These are phyloP conservation scores for Sporothrix variecibatus DNA, from an alignment of 2,329 filamentous ascomycete species.

Conservation along the genomic window DNA sequence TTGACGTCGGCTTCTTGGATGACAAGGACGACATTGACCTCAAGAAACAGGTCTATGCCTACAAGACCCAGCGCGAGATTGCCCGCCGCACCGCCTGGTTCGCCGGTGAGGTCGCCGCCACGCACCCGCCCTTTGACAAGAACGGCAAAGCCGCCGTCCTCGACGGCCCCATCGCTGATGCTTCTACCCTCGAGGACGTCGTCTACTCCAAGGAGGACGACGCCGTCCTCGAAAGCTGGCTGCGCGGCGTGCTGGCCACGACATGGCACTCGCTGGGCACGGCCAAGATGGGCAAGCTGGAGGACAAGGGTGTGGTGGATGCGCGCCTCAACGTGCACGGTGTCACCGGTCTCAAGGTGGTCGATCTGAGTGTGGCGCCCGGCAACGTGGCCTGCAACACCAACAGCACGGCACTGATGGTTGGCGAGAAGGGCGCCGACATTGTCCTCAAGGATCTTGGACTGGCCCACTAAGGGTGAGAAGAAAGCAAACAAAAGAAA, in stretches of 20 bases:
- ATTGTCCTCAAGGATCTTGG: slow-evolving; percentile 45
- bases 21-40: slow-evolving; percentile 72
- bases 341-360: slow-evolving; percentile 74
- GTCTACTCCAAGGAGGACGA: slow-evolving; percentile 66
- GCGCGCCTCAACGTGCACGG: slow-evolving; percentile 76
- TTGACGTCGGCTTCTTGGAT: slow-evolving; percentile 84
- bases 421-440: slow-evolving; percentile 72
- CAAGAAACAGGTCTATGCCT: slow-evolving; percentile 80
- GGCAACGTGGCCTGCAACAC: slow-evolving; percentile 46
- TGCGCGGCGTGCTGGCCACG: slow-evolving; percentile 71
- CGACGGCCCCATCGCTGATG: neutral
- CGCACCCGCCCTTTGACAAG: slow-evolving; percentile 34
- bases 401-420: slow-evolving; percentile 62
- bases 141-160: slow-evolving; percentile 26
- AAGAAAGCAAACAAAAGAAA: neutral
- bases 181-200: neutral
- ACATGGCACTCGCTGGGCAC: slow-evolving; percentile 70
- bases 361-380: slow-evolving; percentile 49
- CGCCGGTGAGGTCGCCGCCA: slow-evolving; percentile 61
- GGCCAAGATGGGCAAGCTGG: slow-evolving; percentile 72
- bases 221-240: slow-evolving; percentile 66
- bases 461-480: neutral
- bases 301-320: slow-evolving; percentile 76
- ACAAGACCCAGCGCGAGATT: slow-evolving; percentile 79
- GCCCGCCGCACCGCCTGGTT: slow-evolving; percentile 75